Base-by-base conservation (phyloP, 2,329 filamentous ascomycete genomes). In the Neofusicoccum sp. region DNA sequence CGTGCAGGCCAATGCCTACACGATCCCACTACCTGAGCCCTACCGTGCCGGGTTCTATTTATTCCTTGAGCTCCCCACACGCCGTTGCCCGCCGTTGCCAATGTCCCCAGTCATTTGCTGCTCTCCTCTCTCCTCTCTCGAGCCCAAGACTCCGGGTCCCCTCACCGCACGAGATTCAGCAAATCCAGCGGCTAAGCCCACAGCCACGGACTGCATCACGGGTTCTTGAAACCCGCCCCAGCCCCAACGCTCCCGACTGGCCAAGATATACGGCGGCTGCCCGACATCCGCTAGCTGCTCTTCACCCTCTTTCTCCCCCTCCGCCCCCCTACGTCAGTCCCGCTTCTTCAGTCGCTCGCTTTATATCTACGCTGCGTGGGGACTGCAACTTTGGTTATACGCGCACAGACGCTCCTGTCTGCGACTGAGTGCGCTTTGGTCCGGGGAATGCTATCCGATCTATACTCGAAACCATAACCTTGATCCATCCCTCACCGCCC, bases 151-250 rank as follows among this genome's bases (percentile, higher is more conserved):
- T 30, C 26, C 58, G 54, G 54, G 54, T 47, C 57, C 40, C 30
- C 34, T 54, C 36, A 44, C 56, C 34, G 43, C 34, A 40, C 47
- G 12, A 59, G 57, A 59, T 59, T 45, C 45, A 49, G 57, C 45
- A 41, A 59, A 51, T 34, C 45, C 36, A 48, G 44, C 49, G 44
- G 57, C 57, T 59, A 34, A 59, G 57, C 51, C 14, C 28, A 33
- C 51, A 56, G 59, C 49, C 59, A 61, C 59, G 26, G 26, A 40
- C 59, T 61, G 59, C 59, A 61, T 40, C 59, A 61, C 59, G 59
- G 48, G 48, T 49, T 61, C 51, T 48, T 47, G 59, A 61, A 57
- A 56, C 59, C 48, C 40, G 48, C 49, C 51, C 49, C 59, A 51
- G 40, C 45, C 31, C 43, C 49, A 31, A 33, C 14, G 26, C 51